These are phyloP conservation scores for Mycena pura DNA, from an alignment of 768 basidiomycete species.

Conservation along the genomic window DNA sequence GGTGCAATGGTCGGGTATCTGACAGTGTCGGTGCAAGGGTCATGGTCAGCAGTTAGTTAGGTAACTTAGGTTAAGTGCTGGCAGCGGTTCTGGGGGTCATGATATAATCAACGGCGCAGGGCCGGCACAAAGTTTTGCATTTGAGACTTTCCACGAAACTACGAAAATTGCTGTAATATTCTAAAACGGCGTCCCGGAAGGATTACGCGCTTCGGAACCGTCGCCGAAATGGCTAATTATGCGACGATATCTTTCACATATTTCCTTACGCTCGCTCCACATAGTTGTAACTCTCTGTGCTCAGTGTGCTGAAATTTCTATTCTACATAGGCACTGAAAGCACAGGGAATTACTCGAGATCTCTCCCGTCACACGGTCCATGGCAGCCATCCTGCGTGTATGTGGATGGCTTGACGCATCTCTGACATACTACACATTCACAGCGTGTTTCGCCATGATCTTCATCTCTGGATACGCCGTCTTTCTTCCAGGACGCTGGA, in stretches of 20 bases:
- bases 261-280: conserved; percentile 53
- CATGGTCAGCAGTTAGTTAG: no score
- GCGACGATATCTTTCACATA: conserved; percentile 56
- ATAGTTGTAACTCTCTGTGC: conserved; percentile 33
- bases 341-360: conserved; percentile 52
- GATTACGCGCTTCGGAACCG: conserved; percentile 48
- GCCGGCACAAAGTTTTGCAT: no score
- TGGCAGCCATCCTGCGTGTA: conserved; percentile 61
- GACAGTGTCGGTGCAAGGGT: no score
- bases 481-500: conserved; percentile 58
- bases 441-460: conserved; percentile 50
- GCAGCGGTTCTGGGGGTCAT: no score
- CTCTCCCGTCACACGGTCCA: conserved; percentile 48
- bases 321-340: conserved; percentile 46
- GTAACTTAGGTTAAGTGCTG: no score
- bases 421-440: conserved; percentile 47
- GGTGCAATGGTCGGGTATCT: no score
- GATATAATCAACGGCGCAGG: no score
- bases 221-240: conserved; percentile 53
- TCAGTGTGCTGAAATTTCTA: background rate
- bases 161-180: no score
- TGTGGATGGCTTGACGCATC: conserved; percentile 20
- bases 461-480: conserved; percentile 56
- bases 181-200: no score
- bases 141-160: no score